A percentile compares a stretch with the other conserved stretches of the same genome.
Evolutionary conservation across 495 filamentous ascomycete genomes (phyloP).

Genomic region (Venustampulla echinocandica): DNA sequence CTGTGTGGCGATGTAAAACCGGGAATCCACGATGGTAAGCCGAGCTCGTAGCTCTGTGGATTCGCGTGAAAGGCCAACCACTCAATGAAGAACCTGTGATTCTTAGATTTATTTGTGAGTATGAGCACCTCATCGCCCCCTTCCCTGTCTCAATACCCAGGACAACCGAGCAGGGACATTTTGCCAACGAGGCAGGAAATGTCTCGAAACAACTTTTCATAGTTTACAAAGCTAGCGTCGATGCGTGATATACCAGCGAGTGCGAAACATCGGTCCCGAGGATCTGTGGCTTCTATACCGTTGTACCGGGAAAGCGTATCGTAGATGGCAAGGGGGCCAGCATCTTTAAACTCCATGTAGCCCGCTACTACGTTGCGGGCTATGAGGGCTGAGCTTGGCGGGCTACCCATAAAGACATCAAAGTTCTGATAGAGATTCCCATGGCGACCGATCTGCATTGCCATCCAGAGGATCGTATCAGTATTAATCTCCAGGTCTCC

Average conservation of each 20-base stretch:
- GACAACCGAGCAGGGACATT: not conserved
- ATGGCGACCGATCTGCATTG: not conserved
- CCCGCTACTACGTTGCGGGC: not conserved
- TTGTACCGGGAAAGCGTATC: not conserved
- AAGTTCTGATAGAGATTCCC: not conserved
- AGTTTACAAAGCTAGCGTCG: not conserved
- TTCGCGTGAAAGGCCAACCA: not conserved
- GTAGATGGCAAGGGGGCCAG: not conserved
- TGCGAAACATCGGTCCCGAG: not conserved
- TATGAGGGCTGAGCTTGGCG: not conserved
- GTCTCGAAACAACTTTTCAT: not conserved
- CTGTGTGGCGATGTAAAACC: not conserved
- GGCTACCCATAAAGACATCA: not conserved
- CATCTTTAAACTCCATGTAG: not conserved
- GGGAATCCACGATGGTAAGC: not conserved
- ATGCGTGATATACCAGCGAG: not conserved
- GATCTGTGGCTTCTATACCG: not conserved
- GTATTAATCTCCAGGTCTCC: not conserved
- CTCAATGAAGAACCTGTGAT: not conserved
- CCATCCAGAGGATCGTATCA: not conserved
- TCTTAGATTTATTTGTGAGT: not conserved
- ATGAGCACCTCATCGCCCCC: not conserved
- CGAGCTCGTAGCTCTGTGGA: not conserved
- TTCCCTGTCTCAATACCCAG: not conserved
- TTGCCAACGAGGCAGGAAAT: not conserved